Base-by-base conservation (phyloP, 306 rosid genomes). In the Rosa chinensis region DNA sequence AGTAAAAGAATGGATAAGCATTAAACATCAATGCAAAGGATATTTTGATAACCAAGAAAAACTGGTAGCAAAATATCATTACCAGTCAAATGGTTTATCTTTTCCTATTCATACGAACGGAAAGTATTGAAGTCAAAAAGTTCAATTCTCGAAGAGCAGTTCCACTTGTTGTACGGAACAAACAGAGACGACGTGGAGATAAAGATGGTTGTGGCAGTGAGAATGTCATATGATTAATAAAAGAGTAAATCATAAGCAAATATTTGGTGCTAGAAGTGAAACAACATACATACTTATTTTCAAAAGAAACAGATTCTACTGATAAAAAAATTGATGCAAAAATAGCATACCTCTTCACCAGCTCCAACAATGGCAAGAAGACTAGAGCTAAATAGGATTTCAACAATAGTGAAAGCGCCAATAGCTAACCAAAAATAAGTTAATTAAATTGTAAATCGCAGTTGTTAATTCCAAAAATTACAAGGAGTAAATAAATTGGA, bases 311-410 rank as follows among this genome's bases (percentile, higher is more conserved):
- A 28, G 20, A 52, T 14, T 28, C 28, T 28, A 62, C 68, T 62
- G 42, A 62, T 11, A 62, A 5, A 62, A 10, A 7, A 28, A 28
- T 62, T 25, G 42, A 4, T 10, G 10, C 16, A 61, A 28, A 13
- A 63, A 35, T 32, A 37, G 21, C 43, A 43, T 66, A 91, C 97
- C 99, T 94, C 97, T 83, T 94, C 92, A 50, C 99, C 99, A 69
- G 97, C 99, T 48, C 99, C 99, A 80, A 94, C 97, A 39, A 94
- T 89, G 78, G 99, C 99, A 75, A 94, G 91, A 75, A 94, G 99
- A 86, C 93, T 94, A 40, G 99, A 89, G 77, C 92, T 88, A 74
- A 88, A 94, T 21, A 91, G 75, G 97, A 94, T 94, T 85, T 94
- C 99, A 20, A 89, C 97, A 82, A 94, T 89, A 83, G 79, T 77